Base-by-base conservation (phyloP, 306 rosid genomes). In the Leucaena leucocephala region DNA sequence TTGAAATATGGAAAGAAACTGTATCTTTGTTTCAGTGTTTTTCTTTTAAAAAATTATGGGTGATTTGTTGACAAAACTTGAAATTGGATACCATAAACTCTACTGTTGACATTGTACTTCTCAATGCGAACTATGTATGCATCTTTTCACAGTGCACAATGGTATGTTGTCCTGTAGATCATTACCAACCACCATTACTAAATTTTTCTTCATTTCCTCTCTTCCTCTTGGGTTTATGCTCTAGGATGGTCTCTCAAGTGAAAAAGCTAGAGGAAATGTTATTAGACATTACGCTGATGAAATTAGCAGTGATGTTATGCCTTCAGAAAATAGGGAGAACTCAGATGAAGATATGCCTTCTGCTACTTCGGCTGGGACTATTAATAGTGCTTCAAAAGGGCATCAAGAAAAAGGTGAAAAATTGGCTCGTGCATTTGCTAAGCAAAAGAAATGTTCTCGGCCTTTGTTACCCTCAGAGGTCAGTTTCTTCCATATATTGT, bases 401-500 rank as follows among this genome's bases (percentile, higher is more conserved):
- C 76, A 49, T 76, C 71, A 64, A 39, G 78, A 62, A 46, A 77
- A 74, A 61, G 58, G 19, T 7, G 75, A 54, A 43, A 71, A 73
- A 39, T 85, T 74, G 61, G 73, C 78, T 76, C n/a, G 2, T 80
- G 82, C 79, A 76, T 81, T 88, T 40, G 46, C 76, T 42, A 65
- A 67, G 81, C 89, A 82, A 80, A 88, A 34, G 71, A 54, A 39
- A 14, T 85, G 78, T 42, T 59, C 90, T 1, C 94, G 94, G 72
- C 82, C 90, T 71, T 74, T 92, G 75, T 76, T 91, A 78, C 98
- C 98, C 71, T 85, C 91, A 22, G 84, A 88, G 91, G 98, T 92
- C 73, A 76, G 86, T 68, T 87, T 58, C 62, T 75, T 80, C 79
- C 71, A 42, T 50, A 64, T 35, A 46, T 71, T 78, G 49, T 38